Conservation (phyloP, 768 basidiomycete genomes). For the Podaxis sp. region DNA sequence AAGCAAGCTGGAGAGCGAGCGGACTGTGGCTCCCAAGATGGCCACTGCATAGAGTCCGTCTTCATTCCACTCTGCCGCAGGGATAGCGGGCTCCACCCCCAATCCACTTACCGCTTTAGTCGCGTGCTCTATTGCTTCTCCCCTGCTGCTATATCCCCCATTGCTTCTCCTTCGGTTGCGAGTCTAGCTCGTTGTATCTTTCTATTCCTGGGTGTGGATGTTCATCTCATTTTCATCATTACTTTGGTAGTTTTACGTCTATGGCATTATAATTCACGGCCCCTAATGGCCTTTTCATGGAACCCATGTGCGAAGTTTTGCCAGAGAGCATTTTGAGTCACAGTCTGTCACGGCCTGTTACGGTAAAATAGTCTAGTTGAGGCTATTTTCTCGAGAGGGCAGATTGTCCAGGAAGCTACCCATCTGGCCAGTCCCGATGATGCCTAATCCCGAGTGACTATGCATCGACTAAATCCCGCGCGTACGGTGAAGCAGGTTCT, state of each 20-base stretch:
- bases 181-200: conserved; percentile 1
- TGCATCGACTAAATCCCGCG: background rate
- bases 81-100: conserved; percentile 3
- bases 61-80: background rate
- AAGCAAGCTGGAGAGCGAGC: conserved; percentile 81
- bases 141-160: background rate
- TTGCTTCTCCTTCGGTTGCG: background rate
- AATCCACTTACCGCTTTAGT: conserved; percentile 14
- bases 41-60: conserved; percentile 54
- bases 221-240: conserved; percentile 1
- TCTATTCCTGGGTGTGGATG: conserved; percentile 6
- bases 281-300: background rate
- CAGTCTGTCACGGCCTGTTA: background rate
- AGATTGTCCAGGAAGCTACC: background rate
- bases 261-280: conserved; percentile 14
- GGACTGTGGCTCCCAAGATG: conserved; percentile 85
- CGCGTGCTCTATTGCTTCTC: background rate
- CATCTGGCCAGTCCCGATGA: background rate
- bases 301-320: background rate
- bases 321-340: background rate
- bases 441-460: background rate
- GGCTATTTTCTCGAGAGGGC: background rate
- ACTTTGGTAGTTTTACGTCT: conserved; percentile 3
- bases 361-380: background rate
- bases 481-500: background rate